phyloP scores from a whole-genome alignment of 2,329 filamentous ascomycete species.

The Sarocladium oryzae region DNA sequence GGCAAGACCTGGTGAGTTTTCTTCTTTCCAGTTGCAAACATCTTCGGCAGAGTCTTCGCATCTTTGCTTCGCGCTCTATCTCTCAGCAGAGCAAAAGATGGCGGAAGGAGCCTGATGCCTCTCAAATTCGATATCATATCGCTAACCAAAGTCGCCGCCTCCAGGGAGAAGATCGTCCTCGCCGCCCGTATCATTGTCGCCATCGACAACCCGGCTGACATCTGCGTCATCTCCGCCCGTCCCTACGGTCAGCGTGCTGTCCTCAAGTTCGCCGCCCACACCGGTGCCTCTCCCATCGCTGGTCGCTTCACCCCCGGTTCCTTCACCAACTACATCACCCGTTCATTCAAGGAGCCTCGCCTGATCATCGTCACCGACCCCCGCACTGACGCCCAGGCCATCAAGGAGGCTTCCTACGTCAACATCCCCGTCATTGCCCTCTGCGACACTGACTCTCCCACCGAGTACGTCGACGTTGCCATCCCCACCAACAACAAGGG shows the following conservation, averaged over 20 bases:
- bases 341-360: conserved; percentile 99
- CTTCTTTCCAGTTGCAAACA: background rate
- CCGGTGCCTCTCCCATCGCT: conserved; percentile 93
- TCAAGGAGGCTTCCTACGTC: conserved; percentile 99
- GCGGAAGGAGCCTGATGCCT: no score
- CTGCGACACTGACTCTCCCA: conserved; percentile 98
- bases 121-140: conserved; percentile 10
- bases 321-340: conserved; percentile 99
- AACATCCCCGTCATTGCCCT: conserved; percentile 99
- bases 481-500: conserved; percentile 99
- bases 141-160: conserved; percentile 11
- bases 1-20: conserved; percentile 93
- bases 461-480: conserved; percentile 98
- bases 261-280: conserved; percentile 99
- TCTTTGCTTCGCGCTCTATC: no score
- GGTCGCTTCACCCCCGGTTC: conserved; percentile 99
- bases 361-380: conserved; percentile 99
- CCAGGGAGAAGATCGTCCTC: conserved; percentile 98
- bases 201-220: conserved; percentile 98
- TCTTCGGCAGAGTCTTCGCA: background rate
- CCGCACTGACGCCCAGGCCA: conserved; percentile 98
- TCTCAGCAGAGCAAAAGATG: no score
- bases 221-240: conserved; percentile 98
- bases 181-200: conserved; percentile 98
- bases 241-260: conserved; percentile 99